Base-by-base conservation (phyloP, 2,329 filamentous ascomycete genomes). In the Parascedosporium putredinis region DNA sequence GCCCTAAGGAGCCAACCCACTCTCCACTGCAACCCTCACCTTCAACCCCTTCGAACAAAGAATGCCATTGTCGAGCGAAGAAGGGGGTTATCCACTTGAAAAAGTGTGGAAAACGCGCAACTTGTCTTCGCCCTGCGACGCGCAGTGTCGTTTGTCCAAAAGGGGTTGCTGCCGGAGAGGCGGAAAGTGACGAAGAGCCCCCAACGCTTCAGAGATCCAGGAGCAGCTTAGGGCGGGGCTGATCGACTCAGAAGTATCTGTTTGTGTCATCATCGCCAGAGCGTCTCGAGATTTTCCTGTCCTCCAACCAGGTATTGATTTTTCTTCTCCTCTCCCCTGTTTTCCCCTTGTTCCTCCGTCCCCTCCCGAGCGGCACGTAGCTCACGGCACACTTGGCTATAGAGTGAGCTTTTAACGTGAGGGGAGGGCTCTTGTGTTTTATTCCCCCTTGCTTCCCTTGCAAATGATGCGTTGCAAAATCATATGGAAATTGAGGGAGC, bases 201-300 rank as follows among this genome's bases (percentile, higher is more conserved):
- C n/a, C n/a, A n/a, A n/a, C n/a, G n/a, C n/a, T n/a, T n/a, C n/a
- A n/a, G n/a, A n/a, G n/a, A n/a, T n/a, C n/a, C n/a, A n/a, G n/a
- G n/a, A n/a, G n/a, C n/a, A n/a, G n/a, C n/a, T n/a, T n/a, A n/a
- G 16, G 20, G 23, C 18, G 12, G 12, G 18, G 16, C 12, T 45
- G 52, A 64, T 57, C 62, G 66, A 71, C 75, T 86, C 81, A 74
- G 81, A 81, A 86, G 83, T 86, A 86, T 86, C 83, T 86, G 82
- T 69, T 67, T 59, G 61, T 68, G 68, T 84, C 81, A 83, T 85
- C 81, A 85, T 64, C 55, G 79, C 80, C 72, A 65, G 58, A 50
- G 45, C 57, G 24, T 24, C 20, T 58, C 59, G 55, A 55, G 53
- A 52, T 31, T 52, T 16, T 24, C 38, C 10, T 6, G 25, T 2